phyloP scores from a whole-genome alignment of 768 basidiomycete species.

The Kwoniella sp. region DNA sequence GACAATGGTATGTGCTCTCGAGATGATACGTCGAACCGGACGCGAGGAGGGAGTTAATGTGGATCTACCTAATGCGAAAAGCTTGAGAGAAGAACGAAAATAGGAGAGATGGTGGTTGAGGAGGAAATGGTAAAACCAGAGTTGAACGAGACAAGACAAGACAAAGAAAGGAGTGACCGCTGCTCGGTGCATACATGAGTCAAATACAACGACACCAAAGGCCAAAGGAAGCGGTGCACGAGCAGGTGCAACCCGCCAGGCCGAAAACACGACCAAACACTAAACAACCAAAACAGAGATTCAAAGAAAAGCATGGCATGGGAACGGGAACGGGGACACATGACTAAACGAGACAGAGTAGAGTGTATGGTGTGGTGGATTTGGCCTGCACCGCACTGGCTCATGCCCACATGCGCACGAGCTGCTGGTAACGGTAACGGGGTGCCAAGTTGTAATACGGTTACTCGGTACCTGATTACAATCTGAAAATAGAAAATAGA shows the following conservation, averaged over 20 bases:
- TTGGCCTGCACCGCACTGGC: background rate
- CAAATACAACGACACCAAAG: background rate
- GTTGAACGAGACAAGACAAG: background rate
- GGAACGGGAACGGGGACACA: background rate
- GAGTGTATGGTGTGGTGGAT: too few species aligned
- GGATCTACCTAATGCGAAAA: background rate
- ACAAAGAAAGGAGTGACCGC: background rate
- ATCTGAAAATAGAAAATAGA: constrained; percentile 1
- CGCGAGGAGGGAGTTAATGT: background rate
- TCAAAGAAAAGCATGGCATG: too few species aligned
- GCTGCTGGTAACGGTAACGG: background rate
- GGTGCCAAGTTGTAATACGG: constrained; percentile 1
- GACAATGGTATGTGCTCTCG: too few species aligned
- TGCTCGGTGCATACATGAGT: background rate
- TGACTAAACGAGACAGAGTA: background rate
- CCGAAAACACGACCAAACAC: background rate
- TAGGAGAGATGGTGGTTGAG: background rate
- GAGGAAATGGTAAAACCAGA: background rate
- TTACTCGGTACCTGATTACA: constrained; percentile 3
- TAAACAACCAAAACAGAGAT: background rate
- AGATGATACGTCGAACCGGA: too few species aligned
- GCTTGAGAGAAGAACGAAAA: background rate
- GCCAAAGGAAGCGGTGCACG: background rate
- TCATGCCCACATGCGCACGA: background rate
- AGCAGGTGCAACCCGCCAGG: too few species aligned